Evolutionary conservation across 1,284 basidiomycete species (phyloP).

Genomic region (Ganoderma multipileum): DNA sequence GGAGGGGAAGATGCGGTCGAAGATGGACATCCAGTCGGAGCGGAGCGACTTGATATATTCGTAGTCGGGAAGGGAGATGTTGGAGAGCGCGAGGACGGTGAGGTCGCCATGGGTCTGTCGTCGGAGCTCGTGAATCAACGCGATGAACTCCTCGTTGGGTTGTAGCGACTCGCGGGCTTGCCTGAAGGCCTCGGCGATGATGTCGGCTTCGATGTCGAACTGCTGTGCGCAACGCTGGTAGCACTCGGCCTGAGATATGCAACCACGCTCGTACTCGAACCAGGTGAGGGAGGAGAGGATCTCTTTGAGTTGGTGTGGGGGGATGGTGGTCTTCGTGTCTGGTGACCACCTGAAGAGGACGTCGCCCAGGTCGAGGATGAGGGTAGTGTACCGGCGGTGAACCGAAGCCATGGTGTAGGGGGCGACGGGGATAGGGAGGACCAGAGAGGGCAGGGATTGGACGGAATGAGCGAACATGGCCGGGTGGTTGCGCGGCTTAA

Average conservation of each 20-base stretch:
- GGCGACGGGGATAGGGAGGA: constrained; percentile 12
- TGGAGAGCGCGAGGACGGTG: constrained; percentile 63
- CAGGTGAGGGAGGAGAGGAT: constrained; percentile 58
- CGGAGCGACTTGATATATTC: constrained; percentile 46
- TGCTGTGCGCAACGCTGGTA: constrained; percentile 51
- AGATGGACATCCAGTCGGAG: constrained; percentile 55
- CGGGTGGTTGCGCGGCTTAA: constrained; percentile 12
- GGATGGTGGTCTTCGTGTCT: constrained; percentile 52
- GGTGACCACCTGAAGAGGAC: constrained; percentile 65
- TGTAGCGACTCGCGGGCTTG: constrained; percentile 54
- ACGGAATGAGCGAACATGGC: constrained; percentile 20
- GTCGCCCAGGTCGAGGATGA: constrained; percentile 63
- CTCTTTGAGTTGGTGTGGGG: constrained; percentile 49
- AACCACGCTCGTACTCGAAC: constrained; percentile 63
- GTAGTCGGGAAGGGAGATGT: constrained; percentile 64
- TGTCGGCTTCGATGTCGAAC: constrained; percentile 47
- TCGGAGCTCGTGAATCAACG: constrained; percentile 55
- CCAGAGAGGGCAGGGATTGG: constrained; percentile 16
- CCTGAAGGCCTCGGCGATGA: constrained; percentile 51
- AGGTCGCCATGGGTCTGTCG: constrained; percentile 42
- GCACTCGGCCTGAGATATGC: constrained; percentile 52
- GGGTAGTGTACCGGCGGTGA: constrained; percentile 36
- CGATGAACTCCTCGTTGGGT: constrained; percentile 51
- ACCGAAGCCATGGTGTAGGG: constrained; percentile 25
- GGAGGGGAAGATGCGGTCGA: constrained; percentile 61